Conservation (phyloP, 495 filamentous ascomycete genomes). For the Penicillium manginii region DNA sequence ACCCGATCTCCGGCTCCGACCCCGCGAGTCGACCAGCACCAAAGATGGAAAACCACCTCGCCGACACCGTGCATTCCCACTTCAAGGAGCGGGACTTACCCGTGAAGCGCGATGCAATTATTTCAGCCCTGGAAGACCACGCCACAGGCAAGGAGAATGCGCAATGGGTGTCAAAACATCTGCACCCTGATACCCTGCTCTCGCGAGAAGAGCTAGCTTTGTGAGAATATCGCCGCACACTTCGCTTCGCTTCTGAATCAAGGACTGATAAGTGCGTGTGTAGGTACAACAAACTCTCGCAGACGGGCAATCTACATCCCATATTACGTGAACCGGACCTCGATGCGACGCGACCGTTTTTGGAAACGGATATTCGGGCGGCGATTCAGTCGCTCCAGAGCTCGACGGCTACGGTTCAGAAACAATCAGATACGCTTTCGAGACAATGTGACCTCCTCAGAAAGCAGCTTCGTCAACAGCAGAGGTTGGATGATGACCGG, state of each 20-base stretch:
- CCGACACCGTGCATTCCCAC: slow-evolving; percentile 14
- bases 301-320: slow-evolving; percentile 30
- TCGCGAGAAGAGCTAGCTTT: slow-evolving; percentile 45
- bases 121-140: slow-evolving; percentile 32
- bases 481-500: slow-evolving; percentile 28
- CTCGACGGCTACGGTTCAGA: slow-evolving; percentile 40
- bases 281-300: slow-evolving; percentile 42
- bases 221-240: slow-evolving; percentile 21
- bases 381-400: slow-evolving; percentile 42
- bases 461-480: slow-evolving; percentile 29
- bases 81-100: slow-evolving; percentile 37
- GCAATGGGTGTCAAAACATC: slow-evolving; percentile 41
- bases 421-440: slow-evolving; percentile 37
- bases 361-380: slow-evolving; percentile 43
- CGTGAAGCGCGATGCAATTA: slow-evolving; percentile 32
- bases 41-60: slow-evolving; percentile 14
- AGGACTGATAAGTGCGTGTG: too few species aligned
- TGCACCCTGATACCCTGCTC: slow-evolving; percentile 40
- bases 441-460: slow-evolving; percentile 36
- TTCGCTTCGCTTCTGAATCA: too few species aligned
- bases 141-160: slow-evolving; percentile 17
- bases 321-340: slow-evolving; percentile 33
- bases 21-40: slow-evolving; percentile 2
- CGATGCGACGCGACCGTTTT: slow-evolving; percentile 39
- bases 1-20: slow-evolving; percentile 1